Evolutionary conservation across 768 basidiomycete species (phyloP).

Genomic region (Gautieria morchelliformis): DNA sequence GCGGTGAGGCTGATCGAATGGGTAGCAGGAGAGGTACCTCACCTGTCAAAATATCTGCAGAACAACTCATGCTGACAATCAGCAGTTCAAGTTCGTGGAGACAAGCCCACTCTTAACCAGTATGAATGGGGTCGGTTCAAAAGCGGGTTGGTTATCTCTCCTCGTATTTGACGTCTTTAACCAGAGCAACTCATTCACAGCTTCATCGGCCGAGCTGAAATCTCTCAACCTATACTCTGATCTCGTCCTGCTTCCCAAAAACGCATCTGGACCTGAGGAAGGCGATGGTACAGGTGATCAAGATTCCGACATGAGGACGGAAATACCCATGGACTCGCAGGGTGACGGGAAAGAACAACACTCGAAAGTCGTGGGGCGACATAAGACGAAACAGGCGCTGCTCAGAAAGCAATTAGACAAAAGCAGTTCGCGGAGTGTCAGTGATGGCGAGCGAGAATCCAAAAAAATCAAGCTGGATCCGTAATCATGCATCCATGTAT

Average conservation of each 20-base stretch:
- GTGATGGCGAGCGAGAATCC: neutral
- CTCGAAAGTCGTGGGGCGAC: neutral
- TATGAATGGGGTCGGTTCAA: neutral
- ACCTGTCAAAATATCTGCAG: slow-evolving; percentile 5
- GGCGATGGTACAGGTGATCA: neutral
- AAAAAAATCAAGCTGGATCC: slow-evolving; percentile 5
- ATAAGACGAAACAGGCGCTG: slow-evolving; percentile 1
- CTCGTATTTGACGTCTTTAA: slow-evolving; percentile 28
- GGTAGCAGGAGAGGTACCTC: slow-evolving; percentile 15
- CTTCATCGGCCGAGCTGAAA: slow-evolving; percentile 38
- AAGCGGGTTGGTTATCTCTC: slow-evolving; percentile 18
- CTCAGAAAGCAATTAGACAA: slow-evolving; percentile 2
- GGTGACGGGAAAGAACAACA: neutral
- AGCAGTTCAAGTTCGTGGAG: slow-evolving; percentile 23
- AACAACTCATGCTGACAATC: neutral
- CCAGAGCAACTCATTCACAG: slow-evolving; percentile 41
- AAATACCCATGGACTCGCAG: neutral
- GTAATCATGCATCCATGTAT: neutral
- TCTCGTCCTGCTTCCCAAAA: slow-evolving; percentile 53
- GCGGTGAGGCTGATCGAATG: slow-evolving; percentile 16
- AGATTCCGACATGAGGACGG: neutral
- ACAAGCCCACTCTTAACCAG: slow-evolving; percentile 30
- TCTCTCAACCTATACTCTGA: slow-evolving; percentile 51
- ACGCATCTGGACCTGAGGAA: slow-evolving; percentile 25
- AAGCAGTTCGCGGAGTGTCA: neutral